Percentiles rank a stretch among this genome's conserved stretches.
These are phyloP conservation scores for Talaromyces wortmannii DNA, from an alignment of 495 filamentous ascomycete species.

Conservation along the genomic window DNA sequence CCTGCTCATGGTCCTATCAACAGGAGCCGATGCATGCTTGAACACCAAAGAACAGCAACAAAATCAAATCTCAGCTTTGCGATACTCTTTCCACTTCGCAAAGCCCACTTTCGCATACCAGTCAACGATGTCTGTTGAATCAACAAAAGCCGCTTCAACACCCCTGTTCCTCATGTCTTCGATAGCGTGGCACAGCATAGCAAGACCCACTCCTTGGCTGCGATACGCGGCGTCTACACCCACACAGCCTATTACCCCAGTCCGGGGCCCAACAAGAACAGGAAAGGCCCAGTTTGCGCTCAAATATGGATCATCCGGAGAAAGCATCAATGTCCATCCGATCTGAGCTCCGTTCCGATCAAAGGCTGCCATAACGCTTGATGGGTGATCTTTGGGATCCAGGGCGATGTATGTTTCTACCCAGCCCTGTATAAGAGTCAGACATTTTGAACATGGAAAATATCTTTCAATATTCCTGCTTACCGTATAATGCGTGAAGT, in stretches of 20 bases:
- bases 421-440: constrained; percentile 28
- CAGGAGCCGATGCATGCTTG: too few species aligned
- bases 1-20: too few species aligned
- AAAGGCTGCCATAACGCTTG: constrained; percentile 38
- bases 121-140: constrained; percentile 41
- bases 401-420: constrained; percentile 36
- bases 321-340: constrained; percentile 28
- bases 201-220: constrained; percentile 36
- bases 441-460: background rate
- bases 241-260: constrained; percentile 43
- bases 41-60: background rate
- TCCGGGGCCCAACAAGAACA: constrained; percentile 33
- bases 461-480: constrained; percentile 1
- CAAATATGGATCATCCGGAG: constrained; percentile 19
- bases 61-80: constrained; percentile 22
- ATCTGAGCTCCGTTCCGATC: background rate
- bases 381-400: constrained; percentile 28
- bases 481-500: constrained; percentile 35
- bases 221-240: constrained; percentile 36
- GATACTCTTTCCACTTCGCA: constrained; percentile 35
- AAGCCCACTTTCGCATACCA: constrained; percentile 47
- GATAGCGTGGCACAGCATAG: constrained; percentile 40
- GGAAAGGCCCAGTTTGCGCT: constrained; percentile 38
- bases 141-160: constrained; percentile 41
- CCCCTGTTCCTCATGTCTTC: constrained; percentile 41